Evolutionary conservation across 2,329 filamentous ascomycete genomes (phyloP), one percentile per base, ranked within the genome.

Genomic region (Penicillium hordei): DNA sequence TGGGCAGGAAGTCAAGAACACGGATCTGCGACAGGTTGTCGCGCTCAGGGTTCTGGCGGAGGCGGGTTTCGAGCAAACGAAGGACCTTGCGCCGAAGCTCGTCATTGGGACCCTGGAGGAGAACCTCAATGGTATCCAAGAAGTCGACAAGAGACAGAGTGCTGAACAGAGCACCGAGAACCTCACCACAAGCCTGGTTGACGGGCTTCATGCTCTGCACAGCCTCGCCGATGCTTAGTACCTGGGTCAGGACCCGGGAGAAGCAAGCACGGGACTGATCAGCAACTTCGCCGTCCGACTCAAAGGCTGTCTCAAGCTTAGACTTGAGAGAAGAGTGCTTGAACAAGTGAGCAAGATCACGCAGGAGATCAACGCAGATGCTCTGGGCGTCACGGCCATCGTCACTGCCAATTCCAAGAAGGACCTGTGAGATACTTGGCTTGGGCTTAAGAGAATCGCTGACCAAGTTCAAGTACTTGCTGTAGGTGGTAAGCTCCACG

Each of bases 61-160:
- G 87, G 42, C 93, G 89, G 53, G 86, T 81, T 70, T 95, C 91
- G 21, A 99, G 83, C 1, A 93, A 89, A 58, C 83, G 88, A 60
- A 93, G 84, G 48, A 92, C 90, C 76, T 90, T 93, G 63, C 89
- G 87, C 1, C 90, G 89, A 50, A 93, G 81, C 48, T 89, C 85
- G 65, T 90, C 83, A 62, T 91, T 87, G 6, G 89, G 86, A 48
- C 88, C 85, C 64, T 90, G 85, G 36, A 97, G 85, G 31, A 99
- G 81, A 29, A 86, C 85, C 70, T 96, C 90, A 40, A 95, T 89
- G 10, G 92, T 90, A 72, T 91, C 90, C 73, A 97, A 86, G 73
- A 97, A 94, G 75, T 97, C 91, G 52, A 86, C 83, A 3, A 93
- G 92, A 0, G 93, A 93, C 42, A 96, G 82, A 7, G 97, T 83